A percentile compares a stretch with the other conserved stretches of the same genome.
phyloP scores from a whole-genome alignment of 495 filamentous ascomycete species.

The Penicillium taxi region DNA sequence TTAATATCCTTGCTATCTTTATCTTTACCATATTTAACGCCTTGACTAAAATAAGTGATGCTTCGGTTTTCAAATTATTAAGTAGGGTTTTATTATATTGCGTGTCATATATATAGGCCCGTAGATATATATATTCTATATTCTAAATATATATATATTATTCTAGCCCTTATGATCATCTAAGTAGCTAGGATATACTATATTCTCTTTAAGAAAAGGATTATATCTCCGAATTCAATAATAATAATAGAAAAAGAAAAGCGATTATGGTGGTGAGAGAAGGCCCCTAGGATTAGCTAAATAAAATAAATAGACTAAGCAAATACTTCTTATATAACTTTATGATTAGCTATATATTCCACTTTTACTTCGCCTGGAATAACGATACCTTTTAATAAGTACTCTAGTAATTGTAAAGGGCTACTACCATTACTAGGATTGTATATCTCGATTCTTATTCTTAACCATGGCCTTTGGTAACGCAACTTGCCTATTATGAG shows the following conservation, averaged over 20 bases:
- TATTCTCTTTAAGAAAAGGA: background rate
- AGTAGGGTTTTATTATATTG: background rate
- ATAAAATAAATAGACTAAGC: background rate
- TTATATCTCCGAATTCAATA: background rate
- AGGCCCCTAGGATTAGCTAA: background rate
- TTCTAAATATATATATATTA: background rate
- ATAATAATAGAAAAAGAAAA: background rate
- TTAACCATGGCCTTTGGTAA: background rate
- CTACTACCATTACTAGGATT: background rate
- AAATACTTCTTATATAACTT: background rate
- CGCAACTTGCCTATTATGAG: background rate
- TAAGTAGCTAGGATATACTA: background rate
- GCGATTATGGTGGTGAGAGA: background rate
- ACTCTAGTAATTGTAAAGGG: background rate
- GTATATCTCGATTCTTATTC: background rate
- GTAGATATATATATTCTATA: background rate
- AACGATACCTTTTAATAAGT: background rate
- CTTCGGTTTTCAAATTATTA: background rate
- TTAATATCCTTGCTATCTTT: background rate
- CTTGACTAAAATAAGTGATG: background rate
- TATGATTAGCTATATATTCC: background rate
- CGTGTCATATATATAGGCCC: background rate
- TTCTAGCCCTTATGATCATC: background rate
- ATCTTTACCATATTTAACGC: background rate
- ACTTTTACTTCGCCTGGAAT: background rate